Evolutionary conservation across 345 rosid species (phyloP).

Genomic region (Euphorbia peplus): DNA sequence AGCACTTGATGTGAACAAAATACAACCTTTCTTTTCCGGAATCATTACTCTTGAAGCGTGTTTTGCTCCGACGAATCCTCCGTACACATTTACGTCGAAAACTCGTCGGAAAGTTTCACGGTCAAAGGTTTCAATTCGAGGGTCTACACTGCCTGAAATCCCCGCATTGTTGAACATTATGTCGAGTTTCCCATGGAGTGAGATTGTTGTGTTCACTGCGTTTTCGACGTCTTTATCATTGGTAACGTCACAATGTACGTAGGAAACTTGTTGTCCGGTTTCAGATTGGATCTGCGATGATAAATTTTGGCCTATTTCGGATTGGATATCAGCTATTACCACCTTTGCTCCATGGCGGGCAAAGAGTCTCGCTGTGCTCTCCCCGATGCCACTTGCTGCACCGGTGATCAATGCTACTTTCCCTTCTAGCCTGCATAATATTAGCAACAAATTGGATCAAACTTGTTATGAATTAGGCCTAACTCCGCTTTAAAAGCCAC

Average conservation of each 20-base stretch:
- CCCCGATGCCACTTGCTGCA: slow-evolving; percentile 9
- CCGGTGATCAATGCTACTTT: slow-evolving; percentile 10
- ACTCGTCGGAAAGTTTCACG: slow-evolving; percentile 3
- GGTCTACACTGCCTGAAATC: background rate
- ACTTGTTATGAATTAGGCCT: background rate
- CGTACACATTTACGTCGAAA: slow-evolving; percentile 2
- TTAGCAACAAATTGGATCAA: background rate
- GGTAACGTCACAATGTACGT: slow-evolving; percentile 4
- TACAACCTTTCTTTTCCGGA: slow-evolving; percentile 13
- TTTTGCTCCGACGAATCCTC: slow-evolving; percentile 17
- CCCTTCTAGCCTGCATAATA: background rate
- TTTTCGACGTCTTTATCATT: slow-evolving; percentile 3
- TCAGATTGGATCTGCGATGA: background rate
- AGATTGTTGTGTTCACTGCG: background rate
- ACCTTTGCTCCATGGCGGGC: background rate
- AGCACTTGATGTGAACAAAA: slow-evolving; percentile 10
- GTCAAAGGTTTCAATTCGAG: background rate
- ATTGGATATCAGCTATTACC: slow-evolving; percentile 12
- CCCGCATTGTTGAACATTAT: slow-evolving; percentile 18
- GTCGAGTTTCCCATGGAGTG: slow-evolving; percentile 12
- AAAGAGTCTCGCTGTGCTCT: slow-evolving; percentile 4
- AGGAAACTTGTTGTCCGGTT: background rate
- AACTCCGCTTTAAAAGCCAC: background rate
- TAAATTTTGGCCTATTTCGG: background rate
- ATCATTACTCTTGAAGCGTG: slow-evolving; percentile 21